Evolutionary conservation across 2,329 filamentous ascomycete genomes (phyloP), one percentile per base, ranked within the genome.

Genomic region (Periconia digitata): DNA sequence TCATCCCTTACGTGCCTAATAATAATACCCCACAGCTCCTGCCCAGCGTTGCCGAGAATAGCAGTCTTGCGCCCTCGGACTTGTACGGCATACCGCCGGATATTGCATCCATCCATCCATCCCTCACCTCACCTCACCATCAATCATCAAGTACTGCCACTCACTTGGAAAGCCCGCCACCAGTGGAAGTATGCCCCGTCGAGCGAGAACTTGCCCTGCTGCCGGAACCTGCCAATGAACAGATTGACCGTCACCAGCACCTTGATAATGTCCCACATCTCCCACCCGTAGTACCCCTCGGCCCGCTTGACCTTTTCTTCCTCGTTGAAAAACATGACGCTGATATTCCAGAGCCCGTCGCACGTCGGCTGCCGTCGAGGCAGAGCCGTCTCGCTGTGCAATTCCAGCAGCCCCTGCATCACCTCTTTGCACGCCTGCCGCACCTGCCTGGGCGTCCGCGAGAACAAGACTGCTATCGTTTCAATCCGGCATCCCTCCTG

Each of bases 141-240:
- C 10, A 6, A 10, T 32, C 27, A 32, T 32, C 27, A 32, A 10
- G 4, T 10, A 6, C 27, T 32, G 27, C 12, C 8, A 15, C 27
- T 32, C 3, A 10, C 27, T 3, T 22, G 37, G 58, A 60, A 35
- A 50, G 53, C 15, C 43, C 54, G 22, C 41, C 61, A 63, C 61
- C 63, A 66, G 34, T 54, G 47, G 20, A 60, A 50, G 10, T 50
- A 56, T 10, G 54, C 54, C 3, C 64, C 63, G 16, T 53, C 49
- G 37, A 66, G 46, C 20, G 61, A 53, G 32, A 61, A 56, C 20
- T 42, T 46, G 5, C 60, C 59, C 44, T 67, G 62, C 49, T 55
- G 55, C 21, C 62, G 58, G 53, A 57, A 67, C 38, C 64, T 41
- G 10, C 63, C 63, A 39, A 68, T 65, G 46, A 59, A 67, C 21